These are phyloP conservation scores for Asterella californica DNA, from an alignment of 225 moss, liverwort and hornwort species.

Conservation along the genomic window DNA sequence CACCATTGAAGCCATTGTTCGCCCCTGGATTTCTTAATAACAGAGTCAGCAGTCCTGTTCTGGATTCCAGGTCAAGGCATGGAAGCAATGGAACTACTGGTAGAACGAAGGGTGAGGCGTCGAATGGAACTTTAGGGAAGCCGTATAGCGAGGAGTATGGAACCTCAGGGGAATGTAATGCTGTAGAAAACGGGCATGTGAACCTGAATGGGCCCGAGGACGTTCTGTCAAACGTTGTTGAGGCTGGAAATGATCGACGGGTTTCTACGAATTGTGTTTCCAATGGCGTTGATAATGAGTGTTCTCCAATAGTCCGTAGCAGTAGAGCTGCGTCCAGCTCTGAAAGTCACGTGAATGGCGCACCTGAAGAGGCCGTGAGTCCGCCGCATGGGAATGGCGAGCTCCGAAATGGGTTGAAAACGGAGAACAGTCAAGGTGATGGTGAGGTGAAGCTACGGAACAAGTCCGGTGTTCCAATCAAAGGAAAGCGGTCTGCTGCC, in stretches of 20 bases:
- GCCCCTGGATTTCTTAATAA: constrained; percentile 39
- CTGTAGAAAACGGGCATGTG: background rate
- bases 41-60: constrained; percentile 1
- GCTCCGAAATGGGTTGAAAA: constrained; percentile 20
- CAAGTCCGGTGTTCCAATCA: constrained; percentile 5
- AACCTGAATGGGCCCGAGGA: background rate
- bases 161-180: constrained; percentile 4
- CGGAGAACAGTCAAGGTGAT: background rate
- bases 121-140: background rate
- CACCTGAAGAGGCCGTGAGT: constrained; percentile 8
- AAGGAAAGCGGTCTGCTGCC: constrained; percentile 11
- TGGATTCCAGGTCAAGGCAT: background rate
- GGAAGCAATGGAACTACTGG: background rate
- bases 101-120: background rate
- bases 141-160: background rate
- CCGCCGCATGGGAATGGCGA: background rate
- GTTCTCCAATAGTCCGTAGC: background rate
- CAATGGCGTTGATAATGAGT: background rate
- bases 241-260: background rate
- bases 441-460: background rate
- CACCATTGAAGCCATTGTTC: constrained; percentile 29
- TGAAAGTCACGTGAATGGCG: constrained; percentile 11
- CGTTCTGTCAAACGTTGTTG: background rate
- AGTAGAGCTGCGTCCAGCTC: constrained; percentile 13
- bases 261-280: constrained; percentile 4